Evolutionary conservation across 129 eudicot species (phyloP).

Genomic region (Tagetes patula): DNA sequence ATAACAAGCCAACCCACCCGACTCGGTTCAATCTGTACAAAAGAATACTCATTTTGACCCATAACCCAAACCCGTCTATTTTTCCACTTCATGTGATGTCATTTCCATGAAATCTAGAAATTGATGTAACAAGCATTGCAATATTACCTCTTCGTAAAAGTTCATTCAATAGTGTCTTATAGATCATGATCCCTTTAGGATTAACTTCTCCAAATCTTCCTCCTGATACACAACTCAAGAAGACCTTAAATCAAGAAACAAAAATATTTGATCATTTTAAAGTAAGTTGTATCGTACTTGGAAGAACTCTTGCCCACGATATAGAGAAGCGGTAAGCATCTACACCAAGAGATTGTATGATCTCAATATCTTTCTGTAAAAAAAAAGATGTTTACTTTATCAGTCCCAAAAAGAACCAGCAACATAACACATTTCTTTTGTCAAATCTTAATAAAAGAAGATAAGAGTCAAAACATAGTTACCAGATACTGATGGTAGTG

Average conservation of each 20-base stretch:
- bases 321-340: conserved; percentile 72
- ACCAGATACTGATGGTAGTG: conserved; percentile 89
- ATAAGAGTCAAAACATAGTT: neutral
- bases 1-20: no score
- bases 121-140: neutral
- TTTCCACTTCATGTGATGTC: neutral
- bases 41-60: neutral
- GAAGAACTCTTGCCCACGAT: conserved; percentile 84
- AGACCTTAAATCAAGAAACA: conserved; percentile 3
- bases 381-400: neutral
- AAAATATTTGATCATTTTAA: neutral
- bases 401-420: neutral
- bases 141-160: conserved; percentile 55
- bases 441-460: neutral
- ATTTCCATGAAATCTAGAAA: neutral
- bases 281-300: conserved; percentile 46
- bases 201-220: conserved; percentile 75
- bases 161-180: conserved; percentile 55
- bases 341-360: conserved; percentile 64
- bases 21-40: neutral
- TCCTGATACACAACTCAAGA: conserved; percentile 38
- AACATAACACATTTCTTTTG: neutral
- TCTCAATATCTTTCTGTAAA: conserved; percentile 73
- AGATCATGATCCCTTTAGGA: conserved; percentile 56
- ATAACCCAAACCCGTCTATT: neutral